Conservation (phyloP, 225 moss, liverwort and hornwort species). For the Rhytidiadelphus loreus region DNA sequence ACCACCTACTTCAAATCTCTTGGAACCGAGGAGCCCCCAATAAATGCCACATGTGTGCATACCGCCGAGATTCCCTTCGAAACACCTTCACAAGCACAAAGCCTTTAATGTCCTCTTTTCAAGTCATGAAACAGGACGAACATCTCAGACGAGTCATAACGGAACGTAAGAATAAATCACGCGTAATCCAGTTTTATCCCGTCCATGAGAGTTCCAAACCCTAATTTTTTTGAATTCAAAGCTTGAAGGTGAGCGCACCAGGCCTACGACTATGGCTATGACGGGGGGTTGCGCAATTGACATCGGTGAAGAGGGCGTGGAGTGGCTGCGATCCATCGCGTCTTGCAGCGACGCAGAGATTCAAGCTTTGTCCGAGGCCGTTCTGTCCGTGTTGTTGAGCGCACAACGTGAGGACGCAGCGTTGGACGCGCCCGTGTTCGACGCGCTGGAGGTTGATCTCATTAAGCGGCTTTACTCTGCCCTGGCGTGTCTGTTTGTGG, state of each 20-base stretch:
- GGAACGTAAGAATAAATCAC: neutral
- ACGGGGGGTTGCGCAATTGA: conserved; percentile 1
- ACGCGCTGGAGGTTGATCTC: conserved; percentile 59
- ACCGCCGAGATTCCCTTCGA: neutral
- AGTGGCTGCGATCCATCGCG: conserved; percentile 22
- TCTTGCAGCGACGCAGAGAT: conserved; percentile 21
- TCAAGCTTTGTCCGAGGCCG: conserved; percentile 38
- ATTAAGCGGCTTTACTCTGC: conserved; percentile 64
- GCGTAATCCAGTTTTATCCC: neutral
- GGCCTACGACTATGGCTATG: neutral
- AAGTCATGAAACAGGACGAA: neutral
- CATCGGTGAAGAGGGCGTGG: conserved; percentile 42
- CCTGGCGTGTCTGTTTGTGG: conserved; percentile 60
- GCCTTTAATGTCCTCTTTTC: neutral
- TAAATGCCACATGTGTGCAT: neutral
- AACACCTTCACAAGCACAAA: neutral
- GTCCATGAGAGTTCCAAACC: neutral
- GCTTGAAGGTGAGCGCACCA: neutral
- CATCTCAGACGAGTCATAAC: neutral
- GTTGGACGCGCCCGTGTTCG: conserved; percentile 44
- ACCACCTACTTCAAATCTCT: neutral
- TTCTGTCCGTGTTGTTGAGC: conserved; percentile 36
- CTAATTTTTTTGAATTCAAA: neutral
- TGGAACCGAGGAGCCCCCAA: neutral
- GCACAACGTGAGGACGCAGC: conserved; percentile 55